Conservation (phyloP, 2,329 filamentous ascomycete species). For the Rhexocercosporidium sp. region DNA sequence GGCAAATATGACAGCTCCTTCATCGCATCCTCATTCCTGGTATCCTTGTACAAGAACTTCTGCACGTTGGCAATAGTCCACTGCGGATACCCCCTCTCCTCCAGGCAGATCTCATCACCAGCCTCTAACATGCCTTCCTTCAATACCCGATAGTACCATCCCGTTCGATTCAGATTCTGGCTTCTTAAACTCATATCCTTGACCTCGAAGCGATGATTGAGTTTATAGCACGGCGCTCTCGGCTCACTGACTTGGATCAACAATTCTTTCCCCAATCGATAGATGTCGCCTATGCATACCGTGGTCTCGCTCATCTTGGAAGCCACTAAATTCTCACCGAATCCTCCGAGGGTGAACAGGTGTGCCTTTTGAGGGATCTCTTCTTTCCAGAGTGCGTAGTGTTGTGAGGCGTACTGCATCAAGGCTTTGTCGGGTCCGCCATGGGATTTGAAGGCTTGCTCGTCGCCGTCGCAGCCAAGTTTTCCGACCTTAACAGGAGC, state of each 20-base stretch:
- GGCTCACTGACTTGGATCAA: constrained; percentile 64
- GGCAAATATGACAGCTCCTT: constrained; percentile 18
- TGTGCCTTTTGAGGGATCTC: constrained; percentile 57
- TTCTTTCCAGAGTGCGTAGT: constrained; percentile 60
- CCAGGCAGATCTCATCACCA: constrained; percentile 60
- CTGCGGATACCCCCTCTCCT: constrained; percentile 58
- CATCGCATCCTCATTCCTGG: constrained; percentile 38
- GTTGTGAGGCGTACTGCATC: constrained; percentile 58
- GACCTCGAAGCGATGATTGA: constrained; percentile 68
- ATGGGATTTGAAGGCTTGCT: constrained; percentile 44
- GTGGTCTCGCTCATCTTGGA: constrained; percentile 63
- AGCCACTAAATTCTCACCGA: constrained; percentile 68
- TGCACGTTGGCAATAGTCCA: constrained; percentile 68
- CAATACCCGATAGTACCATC: constrained; percentile 68
- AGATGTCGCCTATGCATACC: constrained; percentile 66
- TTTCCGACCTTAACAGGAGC: constrained; percentile 8
- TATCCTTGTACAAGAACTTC: constrained; percentile 62
- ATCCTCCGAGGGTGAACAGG: constrained; percentile 60
- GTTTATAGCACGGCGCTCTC: constrained; percentile 68
- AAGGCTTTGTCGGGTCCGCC: constrained; percentile 55
- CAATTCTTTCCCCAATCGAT: constrained; percentile 48
- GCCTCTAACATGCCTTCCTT: constrained; percentile 56
- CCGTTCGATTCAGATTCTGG: constrained; percentile 60
- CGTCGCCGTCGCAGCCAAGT: constrained; percentile 18
- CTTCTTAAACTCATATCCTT: constrained; percentile 64